phyloP scores from a whole-genome alignment of 2,329 filamentous ascomycete species.

The Botryosphaeria dothidea region DNA sequence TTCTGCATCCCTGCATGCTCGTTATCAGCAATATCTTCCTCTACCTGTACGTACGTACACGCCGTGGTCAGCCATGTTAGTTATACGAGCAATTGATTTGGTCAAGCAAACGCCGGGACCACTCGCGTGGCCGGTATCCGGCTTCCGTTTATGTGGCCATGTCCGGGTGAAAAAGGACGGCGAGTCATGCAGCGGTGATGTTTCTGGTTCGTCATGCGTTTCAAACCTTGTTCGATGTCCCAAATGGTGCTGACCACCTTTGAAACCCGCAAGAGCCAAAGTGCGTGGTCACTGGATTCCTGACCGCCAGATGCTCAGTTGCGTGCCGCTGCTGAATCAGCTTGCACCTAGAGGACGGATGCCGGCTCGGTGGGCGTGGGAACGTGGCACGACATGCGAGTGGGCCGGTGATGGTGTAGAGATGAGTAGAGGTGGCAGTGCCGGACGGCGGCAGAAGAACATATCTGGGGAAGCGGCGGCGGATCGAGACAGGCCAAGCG shows the following conservation, averaged over 20 bases:
- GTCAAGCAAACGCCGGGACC: background rate
- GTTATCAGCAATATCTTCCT: background rate
- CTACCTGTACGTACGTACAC: background rate
- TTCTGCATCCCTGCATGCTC: background rate
- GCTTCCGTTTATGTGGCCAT: background rate
- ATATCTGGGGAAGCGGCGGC: background rate
- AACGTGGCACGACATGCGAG: slow-evolving; percentile 1
- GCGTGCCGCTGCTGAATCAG: background rate
- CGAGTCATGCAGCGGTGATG: slow-evolving; percentile 11
- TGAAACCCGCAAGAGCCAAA: background rate
- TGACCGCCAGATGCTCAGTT: background rate
- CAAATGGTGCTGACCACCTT: background rate
- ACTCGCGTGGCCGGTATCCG: background rate
- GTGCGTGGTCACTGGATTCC: background rate
- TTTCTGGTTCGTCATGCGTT: slow-evolving; percentile 9
- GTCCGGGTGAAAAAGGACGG: background rate
- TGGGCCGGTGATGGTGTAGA: background rate
- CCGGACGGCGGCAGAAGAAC: background rate
- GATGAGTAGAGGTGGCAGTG: background rate
- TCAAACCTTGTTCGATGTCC: background rate
- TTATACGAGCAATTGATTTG: background rate
- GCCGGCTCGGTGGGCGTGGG: background rate
- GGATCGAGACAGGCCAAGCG: background rate
- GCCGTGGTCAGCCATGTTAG: background rate
- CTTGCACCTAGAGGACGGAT: background rate